Conservation (phyloP, 495 filamentous ascomycete species). For the Physcia stellaris region DNA sequence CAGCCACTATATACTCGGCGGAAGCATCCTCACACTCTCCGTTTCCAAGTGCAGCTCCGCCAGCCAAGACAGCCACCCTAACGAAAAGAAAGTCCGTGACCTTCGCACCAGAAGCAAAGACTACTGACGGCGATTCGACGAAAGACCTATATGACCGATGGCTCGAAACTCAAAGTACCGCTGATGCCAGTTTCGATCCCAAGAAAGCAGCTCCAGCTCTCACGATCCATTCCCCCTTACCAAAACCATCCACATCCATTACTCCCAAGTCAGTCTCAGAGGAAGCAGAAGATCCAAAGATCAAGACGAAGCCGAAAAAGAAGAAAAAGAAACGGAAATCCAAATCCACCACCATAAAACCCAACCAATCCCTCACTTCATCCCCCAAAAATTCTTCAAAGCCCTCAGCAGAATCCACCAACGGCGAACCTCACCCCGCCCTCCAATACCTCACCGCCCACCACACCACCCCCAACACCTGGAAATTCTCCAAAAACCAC, state of each 20-base stretch:
- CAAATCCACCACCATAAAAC: conserved; percentile 9
- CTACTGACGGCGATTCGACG: conserved; percentile 37
- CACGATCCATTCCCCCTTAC: conserved; percentile 3
- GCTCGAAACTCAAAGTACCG: conserved; percentile 23
- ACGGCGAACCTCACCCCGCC: conserved; percentile 38
- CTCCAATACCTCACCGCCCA: conserved; percentile 62
- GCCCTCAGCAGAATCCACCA: conserved; percentile 10
- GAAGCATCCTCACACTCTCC: not conserved
- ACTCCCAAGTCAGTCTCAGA: conserved; percentile 1
- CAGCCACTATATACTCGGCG: conserved; percentile 15
- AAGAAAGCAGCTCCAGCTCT: conserved; percentile 9
- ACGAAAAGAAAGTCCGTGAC: conserved; percentile 51
- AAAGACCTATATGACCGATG: conserved; percentile 32
- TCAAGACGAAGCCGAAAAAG: conserved; percentile 19
- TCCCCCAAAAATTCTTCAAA: conserved; percentile 2
- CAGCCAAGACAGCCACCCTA: not conserved
- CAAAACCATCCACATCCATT: too few relatives aligned
- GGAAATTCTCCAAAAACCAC: conserved; percentile 91
- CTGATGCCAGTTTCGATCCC: conserved; percentile 15
- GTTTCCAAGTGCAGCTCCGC: not conserved
- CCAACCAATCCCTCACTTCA: not conserved
- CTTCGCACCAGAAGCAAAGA: conserved; percentile 60
- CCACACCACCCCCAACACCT: conserved; percentile 46
- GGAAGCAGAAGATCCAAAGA: not conserved
- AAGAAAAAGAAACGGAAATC: conserved; percentile 22